Evolutionary conservation across 2,329 filamentous ascomycete species (phyloP).

Genomic region (Colletotrichum orbiculare): DNA sequence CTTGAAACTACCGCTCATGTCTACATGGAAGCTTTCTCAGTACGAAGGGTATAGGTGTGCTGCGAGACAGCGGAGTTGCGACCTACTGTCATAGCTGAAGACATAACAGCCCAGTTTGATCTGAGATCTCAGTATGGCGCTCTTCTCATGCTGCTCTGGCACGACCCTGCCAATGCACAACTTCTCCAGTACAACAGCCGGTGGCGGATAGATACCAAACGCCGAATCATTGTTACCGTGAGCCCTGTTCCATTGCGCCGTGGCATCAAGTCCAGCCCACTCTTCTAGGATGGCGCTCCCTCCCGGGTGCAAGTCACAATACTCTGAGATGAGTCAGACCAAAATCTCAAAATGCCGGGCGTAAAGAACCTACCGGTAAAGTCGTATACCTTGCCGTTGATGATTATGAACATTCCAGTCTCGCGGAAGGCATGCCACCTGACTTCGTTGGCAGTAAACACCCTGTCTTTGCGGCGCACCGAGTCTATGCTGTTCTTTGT

Average conservation of each 20-base stretch:
- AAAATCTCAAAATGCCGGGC: no score
- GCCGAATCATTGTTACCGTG: neutral
- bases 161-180: neutral
- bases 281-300: neutral
- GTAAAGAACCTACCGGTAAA: conserved; percentile 9
- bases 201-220: neutral
- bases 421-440: conserved; percentile 13
- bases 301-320: conserved; percentile 18
- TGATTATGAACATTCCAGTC: conserved; percentile 7
- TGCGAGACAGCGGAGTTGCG: neutral
- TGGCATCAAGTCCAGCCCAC: conserved; percentile 6
- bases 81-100: neutral
- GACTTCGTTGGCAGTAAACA: conserved; percentile 6
- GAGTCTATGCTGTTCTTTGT: neutral
- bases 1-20: no score
- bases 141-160: neutral
- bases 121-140: neutral
- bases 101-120: neutral
- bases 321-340: neutral
- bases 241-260: neutral
- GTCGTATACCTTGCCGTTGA: conserved; percentile 23
- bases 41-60: no score
- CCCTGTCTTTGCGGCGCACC: neutral
- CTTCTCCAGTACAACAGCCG: neutral
- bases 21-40: no score